Evolutionary conservation across 306 rosid species (phyloP).

Genomic region (Pterocarpus santalinus): DNA sequence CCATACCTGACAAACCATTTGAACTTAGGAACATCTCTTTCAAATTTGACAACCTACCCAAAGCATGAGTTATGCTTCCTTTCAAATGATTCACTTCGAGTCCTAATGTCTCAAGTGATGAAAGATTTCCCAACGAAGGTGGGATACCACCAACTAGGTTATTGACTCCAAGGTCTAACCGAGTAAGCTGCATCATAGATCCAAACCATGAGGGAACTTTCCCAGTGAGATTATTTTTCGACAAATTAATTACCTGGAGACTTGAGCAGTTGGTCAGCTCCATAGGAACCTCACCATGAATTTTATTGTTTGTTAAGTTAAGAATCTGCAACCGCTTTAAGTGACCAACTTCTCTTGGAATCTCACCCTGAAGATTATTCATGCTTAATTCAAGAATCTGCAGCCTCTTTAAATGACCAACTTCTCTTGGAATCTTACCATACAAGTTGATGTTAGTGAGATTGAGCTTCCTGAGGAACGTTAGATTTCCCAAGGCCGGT

Average conservation of each 20-base stretch:
- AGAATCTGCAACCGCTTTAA: no score
- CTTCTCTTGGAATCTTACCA: no score
- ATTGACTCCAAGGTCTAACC: not conserved
- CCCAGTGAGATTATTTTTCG: not conserved
- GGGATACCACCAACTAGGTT: slow-evolving; percentile 42
- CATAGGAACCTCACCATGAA: no score
- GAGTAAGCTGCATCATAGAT: not conserved
- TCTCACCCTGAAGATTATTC: no score
- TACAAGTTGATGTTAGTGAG: no score
- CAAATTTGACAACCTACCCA: slow-evolving; percentile 44
- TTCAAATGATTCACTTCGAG: slow-evolving; percentile 19
- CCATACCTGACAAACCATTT: slow-evolving; percentile 22
- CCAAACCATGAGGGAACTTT: slow-evolving; percentile 38
- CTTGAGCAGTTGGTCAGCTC: no score
- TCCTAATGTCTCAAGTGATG: not conserved
- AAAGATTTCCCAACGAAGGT: slow-evolving; percentile 46
- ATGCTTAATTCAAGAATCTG: no score
- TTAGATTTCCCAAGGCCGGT: no score
- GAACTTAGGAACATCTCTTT: not conserved
- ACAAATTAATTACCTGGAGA: not conserved
- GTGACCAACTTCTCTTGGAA: no score
- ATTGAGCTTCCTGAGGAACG: no score
- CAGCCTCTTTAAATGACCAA: no score
- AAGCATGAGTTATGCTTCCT: slow-evolving; percentile 18
- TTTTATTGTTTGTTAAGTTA: no score